Evolutionary conservation across 2,329 filamentous ascomycete species (phyloP).

Genomic region (Xylaria hypoxylon): DNA sequence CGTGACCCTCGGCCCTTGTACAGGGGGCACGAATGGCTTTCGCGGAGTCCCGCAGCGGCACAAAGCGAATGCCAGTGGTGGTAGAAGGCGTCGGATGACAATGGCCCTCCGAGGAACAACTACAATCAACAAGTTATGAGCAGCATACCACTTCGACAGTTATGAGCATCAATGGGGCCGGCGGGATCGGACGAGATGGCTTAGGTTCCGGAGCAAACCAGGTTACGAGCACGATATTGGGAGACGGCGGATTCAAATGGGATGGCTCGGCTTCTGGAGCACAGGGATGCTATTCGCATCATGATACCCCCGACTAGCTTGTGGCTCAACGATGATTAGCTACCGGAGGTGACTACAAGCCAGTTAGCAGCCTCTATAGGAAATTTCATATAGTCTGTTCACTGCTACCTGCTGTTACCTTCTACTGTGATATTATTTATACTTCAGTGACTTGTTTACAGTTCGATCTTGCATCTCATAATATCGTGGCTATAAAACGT

Average conservation of each 20-base stretch:
- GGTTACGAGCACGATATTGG: slow-evolving; percentile 33
- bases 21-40: slow-evolving; percentile 27
- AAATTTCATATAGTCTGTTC: slow-evolving; percentile 24
- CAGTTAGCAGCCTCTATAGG: slow-evolving; percentile 33
- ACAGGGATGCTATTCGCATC: slow-evolving; percentile 35
- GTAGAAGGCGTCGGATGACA: slow-evolving; percentile 35
- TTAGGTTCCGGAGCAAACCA: slow-evolving; percentile 29
- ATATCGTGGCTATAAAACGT: neutral
- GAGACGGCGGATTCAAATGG: slow-evolving; percentile 30
- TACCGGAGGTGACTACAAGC: slow-evolving; percentile 27
- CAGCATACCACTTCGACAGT: slow-evolving; percentile 14
- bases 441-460: neutral
- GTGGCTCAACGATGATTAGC: slow-evolving; percentile 26
- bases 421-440: neutral
- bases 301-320: slow-evolving; percentile 18
- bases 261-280: slow-evolving; percentile 34
- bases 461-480: neutral
- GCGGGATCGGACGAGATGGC: slow-evolving; percentile 30
- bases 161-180: slow-evolving; percentile 30
- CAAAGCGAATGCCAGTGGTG: slow-evolving; percentile 31
- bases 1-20: slow-evolving; percentile 34
- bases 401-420: neutral
- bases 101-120: neutral
- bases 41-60: slow-evolving; percentile 36
- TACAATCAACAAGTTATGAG: slow-evolving; percentile 34